Base-by-base conservation (phyloP, 305 asterid genomes). In the Fraxinus latifolia region DNA sequence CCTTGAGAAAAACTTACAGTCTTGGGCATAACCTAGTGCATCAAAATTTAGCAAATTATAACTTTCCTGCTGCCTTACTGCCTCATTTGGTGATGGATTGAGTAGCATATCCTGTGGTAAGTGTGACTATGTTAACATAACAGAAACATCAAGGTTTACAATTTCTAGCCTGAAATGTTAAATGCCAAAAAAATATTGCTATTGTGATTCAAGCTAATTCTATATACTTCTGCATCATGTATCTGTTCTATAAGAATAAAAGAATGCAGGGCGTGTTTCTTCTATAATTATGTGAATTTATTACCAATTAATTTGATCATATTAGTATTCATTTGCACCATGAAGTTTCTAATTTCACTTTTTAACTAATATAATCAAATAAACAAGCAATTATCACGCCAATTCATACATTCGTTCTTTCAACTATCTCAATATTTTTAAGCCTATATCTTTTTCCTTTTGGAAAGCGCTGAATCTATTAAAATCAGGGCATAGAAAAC, bases 1-100 rank as follows among this genome's bases (percentile, higher is more conserved):
- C 71, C 21, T 25, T 4, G 44, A 53, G 25, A 50, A 71, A 74
- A 84, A 60, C 91, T 91, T 91, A 95, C 99, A 65, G 5, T 74
- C 81, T 34, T 47, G 88, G 85, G 85, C 71, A 77, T 87, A 70
- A 70, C 76, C 87, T 15, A 53, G 81, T 73, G 84, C 86, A 25
- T 89, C 84, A 76, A 85, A 83, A 73, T 81, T 70, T 15, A 42
- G 73, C 88, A 86, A 85, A 82, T 65, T 80, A 68, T 68, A 78
- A 70, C 75, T 60, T 39, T 83, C 85, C 44, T 80, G 81, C 78
- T 74, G 76, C 58, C 79, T 85, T 58, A 36, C 80, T 29, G 47
- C 62, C 47, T 82, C 84, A 58, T 75, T 82, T 29, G 60, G 62
- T 76, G 83, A 82, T 29, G 68, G 62, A 82, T 80, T 33, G 7